Evolutionary conservation across 306 rosid species (phyloP).

Genomic region (Sophora flavescens): DNA sequence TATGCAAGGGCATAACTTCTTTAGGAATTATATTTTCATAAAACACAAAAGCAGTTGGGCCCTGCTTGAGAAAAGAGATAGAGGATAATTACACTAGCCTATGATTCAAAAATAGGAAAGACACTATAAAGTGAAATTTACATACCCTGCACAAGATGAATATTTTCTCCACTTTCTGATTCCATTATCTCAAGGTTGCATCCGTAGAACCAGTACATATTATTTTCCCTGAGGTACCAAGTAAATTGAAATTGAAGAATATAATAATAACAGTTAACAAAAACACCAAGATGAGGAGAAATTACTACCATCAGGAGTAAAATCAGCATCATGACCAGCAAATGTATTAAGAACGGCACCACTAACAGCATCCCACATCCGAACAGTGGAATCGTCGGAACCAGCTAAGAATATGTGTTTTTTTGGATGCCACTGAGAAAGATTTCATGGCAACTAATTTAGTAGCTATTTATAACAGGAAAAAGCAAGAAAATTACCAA

Average conservation of each 20-base stretch:
- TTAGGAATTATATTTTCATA: background rate
- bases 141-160: conserved; percentile 85
- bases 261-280: background rate
- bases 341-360: conserved; percentile 62
- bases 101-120: conserved; percentile 18
- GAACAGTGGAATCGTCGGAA: conserved; percentile 76
- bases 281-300: conserved; percentile 45
- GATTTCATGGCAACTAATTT: conserved; percentile 40
- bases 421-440: conserved; percentile 91
- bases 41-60: conserved; percentile 10
- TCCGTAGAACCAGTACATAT: conserved; percentile 94
- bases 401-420: conserved; percentile 86
- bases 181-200: conserved; percentile 91
- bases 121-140: conserved; percentile 22
- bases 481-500: conserved; percentile 5
- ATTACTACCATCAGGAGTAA: conserved; percentile 91
- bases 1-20: background rate
- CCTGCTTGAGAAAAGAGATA: conserved; percentile 10
- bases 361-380: conserved; percentile 93
- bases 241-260: conserved; percentile 31
- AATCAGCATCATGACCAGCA: conserved; percentile 90
- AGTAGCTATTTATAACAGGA: background rate
- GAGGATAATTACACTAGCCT: background rate
- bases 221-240: conserved; percentile 67
- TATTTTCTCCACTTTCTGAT: conserved; percentile 75